phyloP scores from a whole-genome alignment of 352 stramenopile species.

The Thraustochytrium sp. region DNA sequence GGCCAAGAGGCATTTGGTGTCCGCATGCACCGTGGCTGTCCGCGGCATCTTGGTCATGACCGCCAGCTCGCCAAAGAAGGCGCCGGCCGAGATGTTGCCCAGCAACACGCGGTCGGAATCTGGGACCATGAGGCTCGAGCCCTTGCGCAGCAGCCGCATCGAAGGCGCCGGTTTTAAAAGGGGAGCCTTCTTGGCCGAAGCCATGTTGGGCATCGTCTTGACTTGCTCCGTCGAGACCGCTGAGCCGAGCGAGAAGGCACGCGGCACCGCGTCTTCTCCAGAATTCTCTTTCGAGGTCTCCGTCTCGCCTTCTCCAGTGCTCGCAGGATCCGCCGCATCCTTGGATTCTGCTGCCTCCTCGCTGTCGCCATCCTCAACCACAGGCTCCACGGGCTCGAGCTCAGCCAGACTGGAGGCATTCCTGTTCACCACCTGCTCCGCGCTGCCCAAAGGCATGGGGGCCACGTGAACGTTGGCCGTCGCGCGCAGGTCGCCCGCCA shows the following conservation, averaged over 20 bases:
- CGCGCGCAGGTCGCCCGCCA: neutral
- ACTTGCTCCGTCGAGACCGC: neutral
- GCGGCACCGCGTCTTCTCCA: neutral
- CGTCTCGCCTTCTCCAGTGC: neutral
- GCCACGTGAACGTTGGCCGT: neutral
- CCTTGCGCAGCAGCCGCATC: constrained; percentile 11
- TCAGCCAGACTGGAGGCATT: neutral
- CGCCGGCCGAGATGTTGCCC: neutral
- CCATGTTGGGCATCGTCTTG: neutral
- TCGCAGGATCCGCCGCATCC: too few species aligned
- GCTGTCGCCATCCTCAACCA: neutral
- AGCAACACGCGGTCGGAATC: neutral
- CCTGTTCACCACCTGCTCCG: neutral
- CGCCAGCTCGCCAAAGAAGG: constrained; percentile 34
- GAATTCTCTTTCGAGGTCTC: neutral
- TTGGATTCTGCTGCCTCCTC: neutral
- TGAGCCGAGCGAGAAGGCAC: neutral
- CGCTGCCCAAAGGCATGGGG: neutral
- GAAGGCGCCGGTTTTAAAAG: neutral
- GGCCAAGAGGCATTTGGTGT: neutral
- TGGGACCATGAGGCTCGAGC: neutral
- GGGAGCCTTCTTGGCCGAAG: neutral
- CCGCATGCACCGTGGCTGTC: neutral
- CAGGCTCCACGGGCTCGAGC: neutral
- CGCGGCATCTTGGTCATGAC: constrained; percentile 20